A percentile compares a stretch with the other conserved stretches of the same genome.
phyloP scores from a whole-genome alignment of 2,329 filamentous ascomycete species.

The Curvularia spicifera region DNA sequence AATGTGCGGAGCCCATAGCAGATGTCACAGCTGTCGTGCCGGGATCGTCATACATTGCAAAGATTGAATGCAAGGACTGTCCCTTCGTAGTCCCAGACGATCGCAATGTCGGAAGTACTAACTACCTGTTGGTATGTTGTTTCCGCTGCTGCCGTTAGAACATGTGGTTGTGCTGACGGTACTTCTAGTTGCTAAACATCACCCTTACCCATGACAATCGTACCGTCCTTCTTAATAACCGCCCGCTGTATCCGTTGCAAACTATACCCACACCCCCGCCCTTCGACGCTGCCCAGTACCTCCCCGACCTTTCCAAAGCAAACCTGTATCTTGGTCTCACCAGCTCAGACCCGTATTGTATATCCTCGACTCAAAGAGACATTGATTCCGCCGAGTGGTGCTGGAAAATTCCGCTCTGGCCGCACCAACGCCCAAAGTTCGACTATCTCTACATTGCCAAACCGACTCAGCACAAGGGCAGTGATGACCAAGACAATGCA shows the following conservation, averaged over 20 bases:
- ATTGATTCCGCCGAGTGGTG: constrained; percentile 28
- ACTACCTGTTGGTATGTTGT: constrained; percentile 37
- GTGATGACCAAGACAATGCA: constrained; percentile 17
- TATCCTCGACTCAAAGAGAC: background rate
- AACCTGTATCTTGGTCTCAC: constrained; percentile 34
- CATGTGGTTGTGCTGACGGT: constrained; percentile 1
- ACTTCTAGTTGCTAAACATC: constrained; percentile 40
- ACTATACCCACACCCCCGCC: constrained; percentile 33
- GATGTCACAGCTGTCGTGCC: constrained; percentile 32
- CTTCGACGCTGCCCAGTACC: constrained; percentile 28
- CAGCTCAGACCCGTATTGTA: constrained; percentile 29
- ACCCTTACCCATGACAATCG: constrained; percentile 38
- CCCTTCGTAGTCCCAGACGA: constrained; percentile 18
- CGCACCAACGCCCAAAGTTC: constrained; percentile 4
- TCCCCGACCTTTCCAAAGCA: constrained; percentile 30
- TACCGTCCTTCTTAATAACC: constrained; percentile 35
- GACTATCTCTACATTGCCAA: constrained; percentile 37
- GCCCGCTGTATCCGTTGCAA: constrained; percentile 37
- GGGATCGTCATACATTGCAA: constrained; percentile 39
- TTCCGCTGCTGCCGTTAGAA: background rate
- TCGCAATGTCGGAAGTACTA: constrained; percentile 17
- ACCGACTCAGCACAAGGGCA: constrained; percentile 15
- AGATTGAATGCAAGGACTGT: constrained; percentile 41
- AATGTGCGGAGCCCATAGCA: constrained; percentile 34
- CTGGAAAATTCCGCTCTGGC: constrained; percentile 18